Percentiles rank a stretch among this genome's conserved stretches.
Evolutionary conservation across 2,329 filamentous ascomycete species (phyloP).

Genomic region (Cladosporium sphaerospermum): DNA sequence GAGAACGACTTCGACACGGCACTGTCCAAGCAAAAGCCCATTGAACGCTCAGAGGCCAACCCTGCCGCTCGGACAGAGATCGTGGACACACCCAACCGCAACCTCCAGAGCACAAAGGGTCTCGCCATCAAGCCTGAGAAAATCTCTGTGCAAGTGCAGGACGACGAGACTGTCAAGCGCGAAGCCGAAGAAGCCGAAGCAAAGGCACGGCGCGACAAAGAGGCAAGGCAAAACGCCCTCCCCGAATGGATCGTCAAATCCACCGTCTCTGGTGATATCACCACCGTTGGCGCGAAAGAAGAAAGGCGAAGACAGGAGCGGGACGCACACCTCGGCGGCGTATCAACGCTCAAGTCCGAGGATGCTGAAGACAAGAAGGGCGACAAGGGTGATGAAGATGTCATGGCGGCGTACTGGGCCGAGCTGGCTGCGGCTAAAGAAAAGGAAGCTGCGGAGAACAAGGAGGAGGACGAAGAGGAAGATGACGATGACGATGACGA

Average conservation of each 20-base stretch:
- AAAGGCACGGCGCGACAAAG: slow-evolving; percentile 24
- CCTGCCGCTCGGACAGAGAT: slow-evolving; percentile 37
- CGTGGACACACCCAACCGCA: slow-evolving; percentile 29
- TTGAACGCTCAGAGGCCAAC: slow-evolving; percentile 61
- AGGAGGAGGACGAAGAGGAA: slow-evolving; percentile 46
- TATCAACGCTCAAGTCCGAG: slow-evolving; percentile 39
- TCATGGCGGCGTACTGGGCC: slow-evolving; percentile 63
- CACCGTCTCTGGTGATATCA: slow-evolving; percentile 40
- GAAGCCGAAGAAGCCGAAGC: slow-evolving; percentile 28
- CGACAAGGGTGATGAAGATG: slow-evolving; percentile 42
- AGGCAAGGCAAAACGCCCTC: slow-evolving; percentile 31
- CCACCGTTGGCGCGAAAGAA: slow-evolving; percentile 34
- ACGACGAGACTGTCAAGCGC: slow-evolving; percentile 30
- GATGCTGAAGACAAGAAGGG: slow-evolving; percentile 36
- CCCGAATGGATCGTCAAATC: slow-evolving; percentile 32
- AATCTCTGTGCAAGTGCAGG: slow-evolving; percentile 30
- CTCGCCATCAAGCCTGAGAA: slow-evolving; percentile 30
- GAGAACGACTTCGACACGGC: slow-evolving; percentile 67
- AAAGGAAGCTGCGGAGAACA: slow-evolving; percentile 39
- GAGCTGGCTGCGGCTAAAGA: slow-evolving; percentile 57
- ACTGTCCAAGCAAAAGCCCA: slow-evolving; percentile 55
- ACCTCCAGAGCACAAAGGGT: slow-evolving; percentile 29
- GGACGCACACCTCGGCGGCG: slow-evolving; percentile 29
- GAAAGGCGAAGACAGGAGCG: slow-evolving; percentile 34
- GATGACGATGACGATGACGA: slow-evolving; percentile 45